These are phyloP conservation scores for Pythium brachiatum DNA, from an alignment of 352 stramenopile species.

Conservation along the genomic window DNA sequence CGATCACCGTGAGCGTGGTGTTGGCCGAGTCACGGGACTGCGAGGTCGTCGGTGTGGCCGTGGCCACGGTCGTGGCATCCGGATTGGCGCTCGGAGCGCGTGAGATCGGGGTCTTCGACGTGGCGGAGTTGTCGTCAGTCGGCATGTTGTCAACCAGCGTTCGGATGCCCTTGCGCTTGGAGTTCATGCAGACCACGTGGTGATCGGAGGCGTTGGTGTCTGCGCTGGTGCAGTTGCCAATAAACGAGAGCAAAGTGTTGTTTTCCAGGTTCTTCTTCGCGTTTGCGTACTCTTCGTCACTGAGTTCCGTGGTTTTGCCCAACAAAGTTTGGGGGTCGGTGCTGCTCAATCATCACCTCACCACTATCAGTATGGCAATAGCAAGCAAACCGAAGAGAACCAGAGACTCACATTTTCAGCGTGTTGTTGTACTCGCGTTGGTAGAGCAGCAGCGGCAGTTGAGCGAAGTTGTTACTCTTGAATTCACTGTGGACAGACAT, in stretches of 20 bases:
- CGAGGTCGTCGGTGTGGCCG: not conserved
- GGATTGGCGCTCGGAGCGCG: too few species aligned
- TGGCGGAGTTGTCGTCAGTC: not conserved
- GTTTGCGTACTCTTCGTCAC: constrained; percentile 1
- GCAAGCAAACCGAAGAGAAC: not conserved
- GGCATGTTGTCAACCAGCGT: too few species aligned
- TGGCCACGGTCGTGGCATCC: not conserved
- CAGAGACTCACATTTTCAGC: constrained; percentile 24
- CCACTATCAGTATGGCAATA: not conserved
- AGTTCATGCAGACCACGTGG: constrained; percentile 5
- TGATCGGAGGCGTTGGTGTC: not conserved
- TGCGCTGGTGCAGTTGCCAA: not conserved
- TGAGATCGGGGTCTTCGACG: not conserved
- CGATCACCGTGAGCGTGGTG: constrained; percentile 52
- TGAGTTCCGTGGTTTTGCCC: constrained; percentile 5
- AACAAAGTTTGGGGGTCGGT: not conserved
- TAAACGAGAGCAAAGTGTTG: not conserved
- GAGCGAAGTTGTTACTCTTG: constrained; percentile 15
- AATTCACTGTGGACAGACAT: constrained; percentile 24
- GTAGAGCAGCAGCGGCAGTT: constrained; percentile 34
- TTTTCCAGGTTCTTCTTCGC: constrained; percentile 1
- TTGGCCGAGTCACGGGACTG: constrained; percentile 2
- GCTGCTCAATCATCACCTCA: not conserved
- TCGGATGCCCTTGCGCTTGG: not conserved
- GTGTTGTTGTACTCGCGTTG: constrained; percentile 21